Percentiles rank a stretch among this genome's conserved stretches.
Conservation (phyloP, 169 alveolate species). For the Plasmodium cynomolgi region DNA sequence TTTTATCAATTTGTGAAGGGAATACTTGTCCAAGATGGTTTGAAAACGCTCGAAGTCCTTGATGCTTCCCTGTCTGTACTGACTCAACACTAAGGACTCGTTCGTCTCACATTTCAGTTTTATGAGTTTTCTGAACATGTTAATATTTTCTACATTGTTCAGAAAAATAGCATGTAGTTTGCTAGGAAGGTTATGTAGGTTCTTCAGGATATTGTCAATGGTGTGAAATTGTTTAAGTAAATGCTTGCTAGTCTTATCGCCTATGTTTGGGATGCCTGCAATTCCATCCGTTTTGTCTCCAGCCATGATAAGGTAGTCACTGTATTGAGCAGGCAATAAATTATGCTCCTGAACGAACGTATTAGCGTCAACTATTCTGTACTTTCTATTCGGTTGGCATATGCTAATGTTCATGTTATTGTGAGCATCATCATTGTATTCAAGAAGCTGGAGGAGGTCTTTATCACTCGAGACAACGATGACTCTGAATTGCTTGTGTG, state of each 20-base stretch:
- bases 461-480: slow-evolving; percentile 83
- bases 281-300: slow-evolving; percentile 86
- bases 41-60: slow-evolving; percentile 50
- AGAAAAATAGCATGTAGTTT: slow-evolving; percentile 23
- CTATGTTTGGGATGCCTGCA: slow-evolving; percentile 84
- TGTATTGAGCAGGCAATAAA: slow-evolving; percentile 39
- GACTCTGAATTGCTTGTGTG: slow-evolving; percentile 70
- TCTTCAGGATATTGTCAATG: slow-evolving; percentile 72
- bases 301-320: slow-evolving; percentile 84
- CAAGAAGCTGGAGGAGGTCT: slow-evolving; percentile 81
- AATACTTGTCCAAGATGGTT: slow-evolving; percentile 41
- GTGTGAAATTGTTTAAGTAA: slow-evolving; percentile 77
- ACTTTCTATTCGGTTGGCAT: slow-evolving; percentile 84
- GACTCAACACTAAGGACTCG: slow-evolving; percentile 26
- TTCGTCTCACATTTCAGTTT: slow-evolving; percentile 76
- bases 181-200: slow-evolving; percentile 29
- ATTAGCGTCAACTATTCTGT: slow-evolving; percentile 80
- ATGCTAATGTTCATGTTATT: slow-evolving; percentile 76
- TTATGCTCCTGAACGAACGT: slow-evolving; percentile 80
- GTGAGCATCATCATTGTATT: slow-evolving; percentile 72
- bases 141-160: slow-evolving; percentile 47
- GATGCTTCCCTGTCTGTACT: slow-evolving; percentile 43
- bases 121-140: slow-evolving; percentile 76
- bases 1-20: slow-evolving; percentile 43
- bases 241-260: slow-evolving; percentile 85